Conservation (phyloP, 805 yeast genomes). For the Hanseniaspora hatyaiensis region DNA sequence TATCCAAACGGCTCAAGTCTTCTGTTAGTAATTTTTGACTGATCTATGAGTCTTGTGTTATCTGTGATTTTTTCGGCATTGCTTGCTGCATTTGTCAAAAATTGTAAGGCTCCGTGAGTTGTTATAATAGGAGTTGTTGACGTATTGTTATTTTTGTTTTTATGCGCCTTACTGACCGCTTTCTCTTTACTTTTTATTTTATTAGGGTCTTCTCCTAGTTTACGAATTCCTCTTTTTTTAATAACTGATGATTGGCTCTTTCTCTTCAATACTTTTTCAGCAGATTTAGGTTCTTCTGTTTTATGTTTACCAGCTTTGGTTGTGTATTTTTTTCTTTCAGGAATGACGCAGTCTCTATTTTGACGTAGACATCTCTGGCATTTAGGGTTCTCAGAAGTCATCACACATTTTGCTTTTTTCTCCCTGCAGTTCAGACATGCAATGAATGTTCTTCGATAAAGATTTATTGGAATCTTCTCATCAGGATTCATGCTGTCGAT, state of each 20-base stretch:
- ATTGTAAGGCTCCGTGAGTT: conserved; percentile 53
- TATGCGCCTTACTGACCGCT: too few species aligned
- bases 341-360: conserved; percentile 62
- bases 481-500: not conserved
- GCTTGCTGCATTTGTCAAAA: conserved; percentile 69
- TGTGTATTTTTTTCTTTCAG: conserved; percentile 9
- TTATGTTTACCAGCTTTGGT: not conserved
- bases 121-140: conserved; percentile 24
- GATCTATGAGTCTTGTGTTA: conserved; percentile 1
- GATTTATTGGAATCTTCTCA: not conserved
- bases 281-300: not conserved
- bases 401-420: conserved; percentile 73
- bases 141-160: too few species aligned
- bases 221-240: not conserved
- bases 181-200: too few species aligned
- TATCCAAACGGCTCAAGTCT: conserved; percentile 10
- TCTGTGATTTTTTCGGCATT: conserved; percentile 18
- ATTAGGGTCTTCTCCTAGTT: not conserved
- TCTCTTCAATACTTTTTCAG: not conserved
- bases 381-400: conserved; percentile 53
- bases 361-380: conserved; percentile 80
- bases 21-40: conserved; percentile 16
- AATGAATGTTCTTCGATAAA: conserved; percentile 48
- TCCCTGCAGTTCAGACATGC: conserved; percentile 82
- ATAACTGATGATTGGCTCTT: not conserved